Percentiles rank a stretch among this genome's conserved stretches.
phyloP scores from a whole-genome alignment of 2,329 filamentous ascomycete species.

The Bipolaris gigantea region DNA sequence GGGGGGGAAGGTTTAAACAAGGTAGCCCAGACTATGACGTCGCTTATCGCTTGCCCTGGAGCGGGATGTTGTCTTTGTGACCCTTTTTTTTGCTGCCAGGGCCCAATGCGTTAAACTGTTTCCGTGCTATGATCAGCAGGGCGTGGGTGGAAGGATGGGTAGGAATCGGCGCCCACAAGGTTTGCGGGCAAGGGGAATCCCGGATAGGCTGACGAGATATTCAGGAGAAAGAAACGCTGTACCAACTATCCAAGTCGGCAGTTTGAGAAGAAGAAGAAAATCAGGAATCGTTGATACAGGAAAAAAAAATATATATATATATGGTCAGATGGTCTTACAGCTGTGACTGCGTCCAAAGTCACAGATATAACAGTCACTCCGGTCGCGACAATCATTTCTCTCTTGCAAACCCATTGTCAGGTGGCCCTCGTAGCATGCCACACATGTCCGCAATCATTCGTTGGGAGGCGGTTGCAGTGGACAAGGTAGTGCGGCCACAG shows the following conservation, averaged over 20 bases:
- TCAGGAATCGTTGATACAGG: neutral
- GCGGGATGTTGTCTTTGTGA: conserved; percentile 2
- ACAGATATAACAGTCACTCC: neutral
- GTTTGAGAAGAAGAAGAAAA: neutral
- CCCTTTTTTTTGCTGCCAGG: neutral
- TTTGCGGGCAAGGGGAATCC: neutral
- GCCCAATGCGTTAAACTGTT: conserved; percentile 3
- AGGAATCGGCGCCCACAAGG: neutral
- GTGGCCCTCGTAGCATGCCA: no score
- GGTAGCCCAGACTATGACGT: conserved; percentile 8
- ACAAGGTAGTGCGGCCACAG: conserved; percentile 13
- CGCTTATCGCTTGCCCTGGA: neutral
- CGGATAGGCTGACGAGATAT: neutral
- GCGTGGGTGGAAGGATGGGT: neutral
- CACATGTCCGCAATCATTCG: conserved; percentile 1
- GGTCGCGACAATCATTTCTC: neutral
- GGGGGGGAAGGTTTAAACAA: neutral
- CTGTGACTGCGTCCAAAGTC: no score
- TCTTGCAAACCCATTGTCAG: neutral
- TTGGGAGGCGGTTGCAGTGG: conserved; percentile 17
- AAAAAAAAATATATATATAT: neutral
- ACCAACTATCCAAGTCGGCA: conserved; percentile 20
- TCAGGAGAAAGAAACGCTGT: neutral
- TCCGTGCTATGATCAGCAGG: conserved; percentile 6
- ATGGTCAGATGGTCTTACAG: neutral